These are phyloP conservation scores for Hypoxylon sp. DNA, from an alignment of 2,329 filamentous ascomycete species.

Conservation along the genomic window DNA sequence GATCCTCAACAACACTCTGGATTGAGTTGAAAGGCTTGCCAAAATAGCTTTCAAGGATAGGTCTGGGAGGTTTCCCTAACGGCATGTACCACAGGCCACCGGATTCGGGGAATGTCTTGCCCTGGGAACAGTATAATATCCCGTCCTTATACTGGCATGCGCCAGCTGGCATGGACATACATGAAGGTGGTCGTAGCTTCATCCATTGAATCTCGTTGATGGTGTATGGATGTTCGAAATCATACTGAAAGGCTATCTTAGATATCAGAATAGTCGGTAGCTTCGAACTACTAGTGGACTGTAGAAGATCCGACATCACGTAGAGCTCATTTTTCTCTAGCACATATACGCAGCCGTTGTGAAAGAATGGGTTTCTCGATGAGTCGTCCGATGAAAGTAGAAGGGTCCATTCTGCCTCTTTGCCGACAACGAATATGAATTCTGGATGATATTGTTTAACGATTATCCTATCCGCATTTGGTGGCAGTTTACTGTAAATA, in stretches of 20 bases:
- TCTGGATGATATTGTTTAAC: constrained; percentile 56
- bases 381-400: constrained; percentile 58
- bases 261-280: constrained; percentile 62
- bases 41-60: constrained; percentile 59
- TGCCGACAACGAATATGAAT: constrained; percentile 55
- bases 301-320: constrained; percentile 60
- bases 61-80: constrained; percentile 49
- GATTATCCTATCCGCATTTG: constrained; percentile 44
- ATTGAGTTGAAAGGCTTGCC: constrained; percentile 63
- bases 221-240: neutral
- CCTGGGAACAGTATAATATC: constrained; percentile 60
- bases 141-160: constrained; percentile 58
- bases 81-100: constrained; percentile 54
- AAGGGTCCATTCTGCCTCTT: constrained; percentile 55
- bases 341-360: constrained; percentile 60
- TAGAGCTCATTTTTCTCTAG: constrained; percentile 59
- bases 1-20: constrained; percentile 57
- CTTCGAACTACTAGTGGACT: constrained; percentile 54
- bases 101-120: constrained; percentile 45
- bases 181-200: constrained; percentile 58
- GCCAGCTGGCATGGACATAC: constrained; percentile 61
- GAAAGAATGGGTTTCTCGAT: constrained; percentile 61
- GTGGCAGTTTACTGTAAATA: constrained; percentile 9
- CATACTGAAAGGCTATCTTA: constrained; percentile 49
- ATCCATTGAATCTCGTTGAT: constrained; percentile 56